Base-by-base conservation (phyloP, 1,139 yeast species). In the Blastobotrys ciferrii region DNA sequence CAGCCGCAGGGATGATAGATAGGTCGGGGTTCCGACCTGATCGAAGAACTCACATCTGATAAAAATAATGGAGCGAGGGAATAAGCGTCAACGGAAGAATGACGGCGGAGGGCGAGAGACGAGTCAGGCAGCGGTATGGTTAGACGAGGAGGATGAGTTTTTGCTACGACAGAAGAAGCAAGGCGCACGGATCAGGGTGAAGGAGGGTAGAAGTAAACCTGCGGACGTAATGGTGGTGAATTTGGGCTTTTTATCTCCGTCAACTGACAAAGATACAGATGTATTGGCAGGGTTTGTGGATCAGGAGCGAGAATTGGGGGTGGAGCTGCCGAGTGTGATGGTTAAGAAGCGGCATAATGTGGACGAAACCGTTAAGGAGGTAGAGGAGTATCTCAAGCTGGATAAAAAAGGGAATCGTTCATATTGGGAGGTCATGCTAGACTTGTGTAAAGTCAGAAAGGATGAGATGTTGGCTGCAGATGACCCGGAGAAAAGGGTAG, bases 111-210 rank as follows among this genome's bases (percentile, higher is more conserved):
- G 38, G 19, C 4, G 15, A 14, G 38, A 33, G 38, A 17, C 38
- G 4, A 33, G 18, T 33, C 38, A 33, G 12, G 38, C 38, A 13
- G 13, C 38, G 3, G 17, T 6, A 19, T 33, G 38, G 38, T 4
- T 33, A 17, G 20, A 43, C 12, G 13, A 25, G 28, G 72, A 68
- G 46, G 68, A 65, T 38, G 57, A 52, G 15, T 69, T 68, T 51
- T 61, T 61, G 35, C 52, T 63, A 20, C 55, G 57, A 46, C 72
- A 69, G 51, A 61, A 58, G 47, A 58, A 59, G 43, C 57, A 58
- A 25, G 67, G 70, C 1, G 61, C 72, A 6, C 49, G 61, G 38
- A 62, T 67, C 17, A 59, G 72, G 4, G 53, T 67, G 25, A 51
- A 56, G 23, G 64, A 66, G 32, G 58, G 55, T 9, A 51, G 72